Evolutionary conservation across 2,329 filamentous ascomycete genomes (phyloP).

Genomic region (Teratosphaeria viscida): DNA sequence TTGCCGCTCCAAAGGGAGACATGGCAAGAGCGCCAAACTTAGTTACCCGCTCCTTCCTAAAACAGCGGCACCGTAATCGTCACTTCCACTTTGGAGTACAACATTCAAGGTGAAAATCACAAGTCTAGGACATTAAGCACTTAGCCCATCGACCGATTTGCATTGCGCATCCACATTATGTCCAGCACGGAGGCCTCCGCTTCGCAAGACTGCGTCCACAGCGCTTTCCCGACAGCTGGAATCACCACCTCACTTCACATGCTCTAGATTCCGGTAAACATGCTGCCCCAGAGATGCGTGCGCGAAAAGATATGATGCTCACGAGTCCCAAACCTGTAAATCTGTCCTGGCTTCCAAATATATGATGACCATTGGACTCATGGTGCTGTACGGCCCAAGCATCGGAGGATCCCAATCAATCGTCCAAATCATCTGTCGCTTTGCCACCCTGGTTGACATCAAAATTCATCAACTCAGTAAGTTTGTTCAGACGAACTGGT

Average conservation of each 20-base stretch:
- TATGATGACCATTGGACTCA: not conserved
- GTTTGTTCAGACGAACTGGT: not conserved
- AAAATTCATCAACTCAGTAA: not conserved
- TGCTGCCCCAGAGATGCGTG: too few relatives aligned
- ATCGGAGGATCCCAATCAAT: not conserved
- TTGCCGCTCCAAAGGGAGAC: not conserved
- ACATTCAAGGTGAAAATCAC: not conserved
- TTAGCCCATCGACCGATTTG: not conserved
- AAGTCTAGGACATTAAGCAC: not conserved
- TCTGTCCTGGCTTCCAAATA: not conserved
- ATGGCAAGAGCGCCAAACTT: not conserved
- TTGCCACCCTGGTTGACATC: not conserved
- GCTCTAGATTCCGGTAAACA: too few relatives aligned
- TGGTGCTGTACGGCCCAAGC: not conserved
- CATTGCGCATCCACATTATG: too few relatives aligned
- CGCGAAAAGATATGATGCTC: too few relatives aligned
- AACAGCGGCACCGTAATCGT: not conserved
- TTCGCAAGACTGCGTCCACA: too few relatives aligned
- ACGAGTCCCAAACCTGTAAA: too few relatives aligned
- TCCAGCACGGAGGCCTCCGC: too few relatives aligned
- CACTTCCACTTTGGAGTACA: not conserved
- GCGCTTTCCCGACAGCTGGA: too few relatives aligned
- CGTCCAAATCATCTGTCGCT: not conserved
- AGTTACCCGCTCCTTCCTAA: not conserved
- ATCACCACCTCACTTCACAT: too few relatives aligned